Evolutionary conservation across 148 eudicot genomes (phyloP).

Genomic region (Euryodendron excelsum): DNA sequence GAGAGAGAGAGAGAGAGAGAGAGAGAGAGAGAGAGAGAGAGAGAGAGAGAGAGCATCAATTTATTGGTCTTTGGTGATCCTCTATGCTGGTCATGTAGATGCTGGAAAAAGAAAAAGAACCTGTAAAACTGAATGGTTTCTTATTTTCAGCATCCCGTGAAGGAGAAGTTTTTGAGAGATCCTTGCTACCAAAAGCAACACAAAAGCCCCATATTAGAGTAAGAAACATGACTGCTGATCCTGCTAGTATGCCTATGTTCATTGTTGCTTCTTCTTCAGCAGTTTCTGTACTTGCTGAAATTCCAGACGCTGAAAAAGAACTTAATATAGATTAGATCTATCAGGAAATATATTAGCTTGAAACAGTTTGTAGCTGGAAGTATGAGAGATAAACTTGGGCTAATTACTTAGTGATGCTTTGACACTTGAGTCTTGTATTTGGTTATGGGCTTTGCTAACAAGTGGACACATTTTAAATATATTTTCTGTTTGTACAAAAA

Average conservation of each 20-base stretch:
- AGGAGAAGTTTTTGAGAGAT: slow-evolving; percentile 15
- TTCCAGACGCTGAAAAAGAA: slow-evolving; percentile 24
- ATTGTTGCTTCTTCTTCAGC: slow-evolving; percentile 26
- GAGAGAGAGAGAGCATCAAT: no score
- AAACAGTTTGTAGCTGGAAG: not conserved
- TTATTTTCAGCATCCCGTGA: not conserved
- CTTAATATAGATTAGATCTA: not conserved
- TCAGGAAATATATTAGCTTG: not conserved
- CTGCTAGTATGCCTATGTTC: slow-evolving; percentile 35
- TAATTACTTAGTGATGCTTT: no score
- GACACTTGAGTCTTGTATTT: no score
- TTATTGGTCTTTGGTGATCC: not conserved
- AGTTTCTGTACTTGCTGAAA: slow-evolving; percentile 9
- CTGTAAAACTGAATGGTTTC: slow-evolving; percentile 2
- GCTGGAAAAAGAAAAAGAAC: not conserved
- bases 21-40: not conserved
- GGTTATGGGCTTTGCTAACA: no score
- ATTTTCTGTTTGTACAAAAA: no score
- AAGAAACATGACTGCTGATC: slow-evolving; percentile 35
- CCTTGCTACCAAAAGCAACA: slow-evolving; percentile 28
- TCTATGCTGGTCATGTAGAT: not conserved
- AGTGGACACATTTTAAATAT: no score
- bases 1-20: not conserved
- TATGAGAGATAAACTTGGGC: not conserved
- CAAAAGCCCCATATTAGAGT: slow-evolving; percentile 40